phyloP scores from a whole-genome alignment of 1,284 basidiomycete genomes.

The Laetiporus sulphureus region DNA sequence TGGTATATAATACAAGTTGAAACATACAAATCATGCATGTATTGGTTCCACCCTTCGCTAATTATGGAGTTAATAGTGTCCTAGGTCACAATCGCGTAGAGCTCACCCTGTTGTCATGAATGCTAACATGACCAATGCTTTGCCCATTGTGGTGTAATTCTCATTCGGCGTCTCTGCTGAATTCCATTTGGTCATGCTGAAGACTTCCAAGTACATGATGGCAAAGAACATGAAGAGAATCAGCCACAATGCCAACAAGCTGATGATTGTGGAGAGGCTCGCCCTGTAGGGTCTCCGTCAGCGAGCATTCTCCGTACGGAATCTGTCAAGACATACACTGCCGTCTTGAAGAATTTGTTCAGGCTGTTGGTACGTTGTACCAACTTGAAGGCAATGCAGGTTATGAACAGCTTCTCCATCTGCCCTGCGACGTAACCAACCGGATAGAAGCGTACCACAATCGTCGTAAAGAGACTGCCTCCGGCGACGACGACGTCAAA shows the following conservation, averaged over 20 bases:
- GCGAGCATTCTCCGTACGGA: not conserved
- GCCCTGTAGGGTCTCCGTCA: conserved; percentile 42
- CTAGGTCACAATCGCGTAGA: conserved; percentile 1
- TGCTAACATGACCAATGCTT: conserved; percentile 80
- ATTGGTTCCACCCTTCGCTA: conserved; percentile 91
- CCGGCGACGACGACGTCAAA: conserved; percentile 84
- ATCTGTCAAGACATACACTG: conserved; percentile 54
- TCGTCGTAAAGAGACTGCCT: conserved; percentile 82
- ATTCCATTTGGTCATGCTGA: conserved; percentile 88
- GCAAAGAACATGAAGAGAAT: conserved; percentile 91
- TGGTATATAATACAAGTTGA: too few relatives aligned
- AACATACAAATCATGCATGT: conserved; percentile 92
- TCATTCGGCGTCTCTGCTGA: conserved; percentile 64
- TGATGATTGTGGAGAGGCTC: conserved; percentile 84
- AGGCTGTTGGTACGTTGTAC: conserved; percentile 86
- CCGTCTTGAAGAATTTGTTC: conserved; percentile 97
- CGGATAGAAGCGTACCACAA: conserved; percentile 62
- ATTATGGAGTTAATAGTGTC: not conserved
- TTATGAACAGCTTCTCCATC: conserved; percentile 92
- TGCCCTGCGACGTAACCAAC: conserved; percentile 55
- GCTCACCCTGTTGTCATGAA: conserved; percentile 71
- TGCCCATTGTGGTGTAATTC: conserved; percentile 82
- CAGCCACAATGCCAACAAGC: conserved; percentile 85
- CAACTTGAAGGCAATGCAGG: conserved; percentile 90
- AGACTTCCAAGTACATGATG: conserved; percentile 89